phyloP scores from a whole-genome alignment of 805 yeast species.

The Wickerhamomyces rabaulensis region DNA sequence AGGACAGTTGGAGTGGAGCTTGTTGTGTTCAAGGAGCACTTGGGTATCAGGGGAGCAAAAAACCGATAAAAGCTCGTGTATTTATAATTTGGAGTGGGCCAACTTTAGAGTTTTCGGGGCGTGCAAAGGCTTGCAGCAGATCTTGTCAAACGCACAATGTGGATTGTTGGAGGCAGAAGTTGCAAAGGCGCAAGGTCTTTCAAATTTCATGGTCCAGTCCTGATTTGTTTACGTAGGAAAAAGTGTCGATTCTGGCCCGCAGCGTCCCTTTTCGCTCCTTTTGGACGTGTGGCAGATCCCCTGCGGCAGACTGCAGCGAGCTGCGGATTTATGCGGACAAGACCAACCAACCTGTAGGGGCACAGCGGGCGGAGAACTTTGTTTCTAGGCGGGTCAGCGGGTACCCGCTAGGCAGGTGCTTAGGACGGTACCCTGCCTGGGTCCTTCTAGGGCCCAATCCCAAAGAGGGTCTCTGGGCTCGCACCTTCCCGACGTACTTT shows the following conservation, averaged over 20 bases:
- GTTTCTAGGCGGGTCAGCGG: too few species aligned
- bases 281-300: neutral
- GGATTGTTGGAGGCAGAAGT: neutral
- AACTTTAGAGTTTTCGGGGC: neutral
- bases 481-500: too few species aligned
- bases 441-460: too few species aligned
- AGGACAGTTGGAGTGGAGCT: neutral
- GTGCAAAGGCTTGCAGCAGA: neutral
- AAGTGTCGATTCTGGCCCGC: neutral
- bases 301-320: neutral
- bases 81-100: neutral
- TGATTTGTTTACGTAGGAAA: neutral
- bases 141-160: neutral
- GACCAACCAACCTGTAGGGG: neutral
- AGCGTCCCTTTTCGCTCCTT: neutral
- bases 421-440: too few species aligned
- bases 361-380: too few species aligned
- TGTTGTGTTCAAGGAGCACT: neutral
- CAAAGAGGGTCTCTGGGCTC: too few species aligned
- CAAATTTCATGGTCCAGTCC: neutral
- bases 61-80: neutral
- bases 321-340: neutral
- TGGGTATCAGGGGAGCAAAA: neutral
- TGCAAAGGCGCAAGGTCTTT: neutral
- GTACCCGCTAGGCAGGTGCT: too few species aligned